These are phyloP conservation scores for Ceratocystis variospora DNA, from an alignment of 2,329 filamentous ascomycete species.

Conservation along the genomic window DNA sequence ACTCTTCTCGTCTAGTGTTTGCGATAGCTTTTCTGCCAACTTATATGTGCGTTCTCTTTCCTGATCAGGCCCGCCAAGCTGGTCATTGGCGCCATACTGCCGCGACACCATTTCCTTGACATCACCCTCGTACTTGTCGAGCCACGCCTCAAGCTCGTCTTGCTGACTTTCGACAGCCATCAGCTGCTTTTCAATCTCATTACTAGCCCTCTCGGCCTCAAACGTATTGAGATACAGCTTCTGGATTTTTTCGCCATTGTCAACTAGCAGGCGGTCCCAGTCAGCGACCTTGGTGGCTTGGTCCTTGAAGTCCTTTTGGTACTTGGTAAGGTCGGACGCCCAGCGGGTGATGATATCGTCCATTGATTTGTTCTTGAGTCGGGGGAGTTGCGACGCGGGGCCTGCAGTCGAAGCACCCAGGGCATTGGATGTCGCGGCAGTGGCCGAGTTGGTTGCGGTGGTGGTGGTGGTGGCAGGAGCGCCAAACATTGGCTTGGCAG, in stretches of 20 bases:
- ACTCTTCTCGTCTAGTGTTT: slow-evolving; percentile 84
- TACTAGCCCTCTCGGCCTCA: slow-evolving; percentile 82
- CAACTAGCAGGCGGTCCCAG: slow-evolving; percentile 86
- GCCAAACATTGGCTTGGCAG: slow-evolving; percentile 18
- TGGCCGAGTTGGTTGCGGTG: slow-evolving; percentile 20
- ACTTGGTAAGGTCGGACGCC: slow-evolving; percentile 88
- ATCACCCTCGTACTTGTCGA: slow-evolving; percentile 83
- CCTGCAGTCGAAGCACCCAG: slow-evolving; percentile 66
- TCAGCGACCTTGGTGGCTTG: slow-evolving; percentile 75
- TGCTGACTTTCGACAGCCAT: slow-evolving; percentile 83
- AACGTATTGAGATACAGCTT: slow-evolving; percentile 84
- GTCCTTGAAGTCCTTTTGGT: slow-evolving; percentile 90
- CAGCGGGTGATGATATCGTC: slow-evolving; percentile 96
- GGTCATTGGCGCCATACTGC: slow-evolving; percentile 61
- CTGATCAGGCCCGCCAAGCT: slow-evolving; percentile 76
- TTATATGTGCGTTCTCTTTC: slow-evolving; percentile 95
- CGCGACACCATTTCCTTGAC: slow-evolving; percentile 78
- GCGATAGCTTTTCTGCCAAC: slow-evolving; percentile 81
- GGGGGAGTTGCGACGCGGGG: slow-evolving; percentile 69
- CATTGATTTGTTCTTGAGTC: slow-evolving; percentile 97
- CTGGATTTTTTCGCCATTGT: slow-evolving; percentile 90
- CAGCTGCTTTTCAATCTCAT: slow-evolving; percentile 87
- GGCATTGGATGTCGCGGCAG: slow-evolving; percentile 25
- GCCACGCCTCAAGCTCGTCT: slow-evolving; percentile 72
- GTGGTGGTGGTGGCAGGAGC: slow-evolving; percentile 14